A percentile compares a stretch with the other conserved stretches of the same genome.
Conservation (phyloP, 768 basidiomycete genomes). For the Leucocoprinus leucothites region DNA sequence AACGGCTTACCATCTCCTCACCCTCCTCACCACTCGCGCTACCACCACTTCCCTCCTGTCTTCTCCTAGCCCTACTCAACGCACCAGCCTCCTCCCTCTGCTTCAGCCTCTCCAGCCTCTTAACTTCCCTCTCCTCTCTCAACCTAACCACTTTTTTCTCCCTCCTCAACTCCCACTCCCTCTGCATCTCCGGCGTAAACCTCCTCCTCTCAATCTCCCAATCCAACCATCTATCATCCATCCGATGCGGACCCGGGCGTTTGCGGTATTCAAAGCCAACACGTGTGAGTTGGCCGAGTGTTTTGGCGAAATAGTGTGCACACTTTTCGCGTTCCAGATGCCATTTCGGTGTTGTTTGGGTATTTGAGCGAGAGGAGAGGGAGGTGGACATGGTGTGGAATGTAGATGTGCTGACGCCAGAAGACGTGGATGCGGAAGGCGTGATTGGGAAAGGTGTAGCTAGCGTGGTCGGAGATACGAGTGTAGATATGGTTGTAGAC, state of each 20-base stretch:
- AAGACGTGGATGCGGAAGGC: too few species aligned
- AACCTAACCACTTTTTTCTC: neutral
- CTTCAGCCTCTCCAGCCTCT: neutral
- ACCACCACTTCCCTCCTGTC: too few species aligned
- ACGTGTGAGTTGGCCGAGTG: slow-evolving; percentile 25
- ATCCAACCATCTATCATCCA: slow-evolving; percentile 42
- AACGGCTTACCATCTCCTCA: too few species aligned
- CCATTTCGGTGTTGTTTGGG: slow-evolving; percentile 11
- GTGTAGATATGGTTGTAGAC: too few species aligned
- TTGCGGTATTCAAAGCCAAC: slow-evolving; percentile 41
- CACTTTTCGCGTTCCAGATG: slow-evolving; percentile 29
- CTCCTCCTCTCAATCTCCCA: slow-evolving; percentile 28
- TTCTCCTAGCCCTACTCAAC: too few species aligned
- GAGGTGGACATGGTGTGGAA: too few species aligned
- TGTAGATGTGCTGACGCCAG: too few species aligned
- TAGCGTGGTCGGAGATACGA: too few species aligned
- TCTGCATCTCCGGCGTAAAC: slow-evolving; percentile 18
- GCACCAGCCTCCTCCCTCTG: too few species aligned
- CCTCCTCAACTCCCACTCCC: slow-evolving; percentile 17
- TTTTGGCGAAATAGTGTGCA: slow-evolving; percentile 31
- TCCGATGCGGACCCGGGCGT: slow-evolving; percentile 34
- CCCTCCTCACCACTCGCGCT: too few species aligned
- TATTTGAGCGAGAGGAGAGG: neutral
- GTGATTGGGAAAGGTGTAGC: too few species aligned
- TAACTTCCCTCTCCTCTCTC: slow-evolving; percentile 2